Evolutionary conservation across 495 filamentous ascomycete genomes (phyloP).

Genomic region (Rhizodiscina lignyota): DNA sequence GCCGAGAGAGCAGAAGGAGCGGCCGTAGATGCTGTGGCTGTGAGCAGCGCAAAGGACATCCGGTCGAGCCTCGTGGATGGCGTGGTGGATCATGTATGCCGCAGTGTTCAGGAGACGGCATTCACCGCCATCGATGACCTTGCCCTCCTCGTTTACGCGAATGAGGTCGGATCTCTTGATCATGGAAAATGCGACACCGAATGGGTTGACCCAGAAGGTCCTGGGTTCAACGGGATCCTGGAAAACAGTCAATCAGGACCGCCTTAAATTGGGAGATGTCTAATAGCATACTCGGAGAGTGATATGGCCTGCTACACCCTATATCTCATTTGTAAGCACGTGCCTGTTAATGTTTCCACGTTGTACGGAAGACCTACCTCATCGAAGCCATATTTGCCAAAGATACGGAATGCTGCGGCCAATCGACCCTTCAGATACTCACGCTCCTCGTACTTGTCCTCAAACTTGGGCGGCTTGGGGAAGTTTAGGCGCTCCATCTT

Average conservation of each 20-base stretch:
- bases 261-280: not conserved
- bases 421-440: constrained; percentile 50
- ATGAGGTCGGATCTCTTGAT: constrained; percentile 60
- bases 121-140: constrained; percentile 51
- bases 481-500: constrained; percentile 30
- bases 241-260: constrained; percentile 1
- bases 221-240: constrained; percentile 49
- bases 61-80: constrained; percentile 48
- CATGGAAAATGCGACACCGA: constrained; percentile 52
- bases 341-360: not conserved
- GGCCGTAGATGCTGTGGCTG: constrained; percentile 53
- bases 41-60: constrained; percentile 62
- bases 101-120: constrained; percentile 48
- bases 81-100: constrained; percentile 28
- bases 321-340: too few relatives aligned
- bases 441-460: constrained; percentile 42
- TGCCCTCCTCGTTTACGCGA: constrained; percentile 44
- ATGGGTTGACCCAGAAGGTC: constrained; percentile 71
- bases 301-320: constrained; percentile 25
- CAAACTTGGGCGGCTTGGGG: constrained; percentile 36
- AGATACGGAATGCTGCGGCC: constrained; percentile 51
- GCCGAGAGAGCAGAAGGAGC: constrained; percentile 50
- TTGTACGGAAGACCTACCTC: constrained; percentile 19
- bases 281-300: constrained; percentile 16
- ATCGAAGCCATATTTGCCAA: constrained; percentile 51